Evolutionary conservation across 148 eudicot genomes (phyloP).

Genomic region (Cornus controversa): DNA sequence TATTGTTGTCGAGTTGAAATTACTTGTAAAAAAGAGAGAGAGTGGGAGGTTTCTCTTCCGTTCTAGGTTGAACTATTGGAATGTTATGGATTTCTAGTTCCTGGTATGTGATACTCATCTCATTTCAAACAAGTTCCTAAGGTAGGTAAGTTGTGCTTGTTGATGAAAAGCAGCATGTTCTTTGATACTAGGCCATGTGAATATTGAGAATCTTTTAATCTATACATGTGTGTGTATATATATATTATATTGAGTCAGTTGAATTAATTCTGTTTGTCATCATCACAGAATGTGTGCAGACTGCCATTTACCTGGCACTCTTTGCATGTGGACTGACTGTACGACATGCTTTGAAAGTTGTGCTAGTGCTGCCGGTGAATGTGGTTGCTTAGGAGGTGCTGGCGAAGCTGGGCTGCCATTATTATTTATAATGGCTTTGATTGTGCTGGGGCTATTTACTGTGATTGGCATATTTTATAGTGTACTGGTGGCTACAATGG

Average conservation of each 20-base stretch:
- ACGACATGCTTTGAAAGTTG: constrained; percentile 82
- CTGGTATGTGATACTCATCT: not conserved
- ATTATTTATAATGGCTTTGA: constrained; percentile 67
- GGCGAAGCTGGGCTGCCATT: constrained; percentile 94
- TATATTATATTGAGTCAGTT: not conserved
- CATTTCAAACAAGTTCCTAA: not conserved
- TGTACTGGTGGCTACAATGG: constrained; percentile 94
- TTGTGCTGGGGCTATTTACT: constrained; percentile 85
- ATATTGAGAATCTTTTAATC: not conserved
- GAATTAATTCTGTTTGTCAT: not conserved
- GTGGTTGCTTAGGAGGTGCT: constrained; percentile 94
- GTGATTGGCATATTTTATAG: constrained; percentile 92
- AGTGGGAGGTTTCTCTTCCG: no score
- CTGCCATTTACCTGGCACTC: constrained; percentile 84
- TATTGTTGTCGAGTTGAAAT: no score
- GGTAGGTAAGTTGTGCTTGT: not conserved
- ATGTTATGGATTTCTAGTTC: not conserved
- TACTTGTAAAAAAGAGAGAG: no score
- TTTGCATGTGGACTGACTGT: constrained; percentile 94
- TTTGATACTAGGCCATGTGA: not conserved
- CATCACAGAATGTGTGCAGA: constrained; percentile 72
- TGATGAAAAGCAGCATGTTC: not conserved
- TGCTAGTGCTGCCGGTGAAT: constrained; percentile 77
- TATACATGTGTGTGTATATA: not conserved
- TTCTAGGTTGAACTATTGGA: no score